phyloP scores from a whole-genome alignment of 768 basidiomycete species.

The Leucosporidium yakuticum region DNA sequence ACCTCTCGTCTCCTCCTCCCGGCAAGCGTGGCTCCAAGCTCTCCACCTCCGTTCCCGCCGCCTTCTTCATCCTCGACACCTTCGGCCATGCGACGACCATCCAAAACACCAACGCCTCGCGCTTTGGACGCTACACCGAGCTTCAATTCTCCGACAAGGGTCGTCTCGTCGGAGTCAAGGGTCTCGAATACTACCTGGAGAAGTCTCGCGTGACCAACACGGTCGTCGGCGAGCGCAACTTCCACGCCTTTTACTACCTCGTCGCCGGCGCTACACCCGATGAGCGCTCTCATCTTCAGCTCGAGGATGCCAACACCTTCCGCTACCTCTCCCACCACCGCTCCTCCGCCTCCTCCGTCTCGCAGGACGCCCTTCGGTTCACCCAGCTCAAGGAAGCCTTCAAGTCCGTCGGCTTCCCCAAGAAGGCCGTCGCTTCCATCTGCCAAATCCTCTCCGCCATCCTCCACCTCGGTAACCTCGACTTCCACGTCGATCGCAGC shows the following conservation, averaged over 20 bases:
- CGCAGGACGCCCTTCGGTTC: slow-evolving; percentile 76
- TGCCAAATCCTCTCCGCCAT: slow-evolving; percentile 94
- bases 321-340: slow-evolving; percentile 58
- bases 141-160: slow-evolving; percentile 93
- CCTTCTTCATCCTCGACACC: slow-evolving; percentile 89
- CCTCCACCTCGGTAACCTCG: slow-evolving; percentile 90
- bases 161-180: slow-evolving; percentile 80
- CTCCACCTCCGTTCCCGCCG: slow-evolving; percentile 74
- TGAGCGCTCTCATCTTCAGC: slow-evolving; percentile 79
- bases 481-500: slow-evolving; percentile 75
- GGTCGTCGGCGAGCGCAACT: slow-evolving; percentile 88
- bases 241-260: slow-evolving; percentile 97
- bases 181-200: slow-evolving; percentile 93
- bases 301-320: slow-evolving; percentile 64
- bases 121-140: slow-evolving; percentile 96
- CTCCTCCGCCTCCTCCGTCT: slow-evolving; percentile 40
- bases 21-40: slow-evolving; percentile 50
- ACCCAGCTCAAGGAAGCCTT: slow-evolving; percentile 91
- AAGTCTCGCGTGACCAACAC: slow-evolving; percentile 79
- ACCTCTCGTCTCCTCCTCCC: slow-evolving; percentile 74
- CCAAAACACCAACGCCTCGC: slow-evolving; percentile 89
- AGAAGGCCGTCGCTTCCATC: slow-evolving; percentile 76
- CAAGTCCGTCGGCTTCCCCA: slow-evolving; percentile 87
- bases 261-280: slow-evolving; percentile 82
- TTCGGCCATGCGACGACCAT: slow-evolving; percentile 83